phyloP scores from a whole-genome alignment of 2,329 filamentous ascomycete genomes.

The Pochonia chlamydosporia region DNA sequence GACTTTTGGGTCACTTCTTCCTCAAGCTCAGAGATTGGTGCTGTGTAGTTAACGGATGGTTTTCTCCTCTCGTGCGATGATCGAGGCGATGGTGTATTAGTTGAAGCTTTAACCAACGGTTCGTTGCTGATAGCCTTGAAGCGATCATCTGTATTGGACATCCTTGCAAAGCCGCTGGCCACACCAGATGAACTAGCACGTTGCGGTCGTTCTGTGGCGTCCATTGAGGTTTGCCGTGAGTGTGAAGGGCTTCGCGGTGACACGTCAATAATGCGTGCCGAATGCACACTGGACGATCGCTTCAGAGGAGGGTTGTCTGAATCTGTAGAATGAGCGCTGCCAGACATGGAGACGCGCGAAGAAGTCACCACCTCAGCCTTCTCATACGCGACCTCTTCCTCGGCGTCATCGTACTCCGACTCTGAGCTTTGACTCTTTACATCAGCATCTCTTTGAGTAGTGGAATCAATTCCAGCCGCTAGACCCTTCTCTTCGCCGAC shows the following conservation, averaged over 20 bases:
- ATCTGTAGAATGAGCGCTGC: conserved; percentile 41
- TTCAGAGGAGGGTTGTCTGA: conserved; percentile 37
- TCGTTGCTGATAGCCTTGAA: not conserved
- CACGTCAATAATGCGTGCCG: conserved; percentile 54
- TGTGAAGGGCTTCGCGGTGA: conserved; percentile 43
- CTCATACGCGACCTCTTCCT: conserved; percentile 45
- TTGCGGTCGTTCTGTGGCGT: conserved; percentile 36
- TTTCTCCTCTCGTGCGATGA: not conserved
- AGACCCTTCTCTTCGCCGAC: not conserved
- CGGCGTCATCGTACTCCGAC: conserved; percentile 32
- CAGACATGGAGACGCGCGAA: conserved; percentile 48
- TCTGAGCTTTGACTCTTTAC: not conserved
- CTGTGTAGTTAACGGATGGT: not conserved
- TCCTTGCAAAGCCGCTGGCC: conserved; percentile 28
- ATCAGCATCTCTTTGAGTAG: not conserved
- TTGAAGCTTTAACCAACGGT: not conserved
- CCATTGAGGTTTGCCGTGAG: conserved; percentile 44
- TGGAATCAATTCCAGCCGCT: conserved; percentile 2
- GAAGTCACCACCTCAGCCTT: conserved; percentile 53
- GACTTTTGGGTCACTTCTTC: not conserved
- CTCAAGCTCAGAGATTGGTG: conserved; percentile 1
- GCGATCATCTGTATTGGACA: conserved; percentile 24
- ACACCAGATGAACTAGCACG: conserved; percentile 34
- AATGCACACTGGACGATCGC: conserved; percentile 44
- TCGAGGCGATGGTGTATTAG: not conserved